Conservation (phyloP, 306 rosid genomes). For the Bauhinia variegata region DNA sequence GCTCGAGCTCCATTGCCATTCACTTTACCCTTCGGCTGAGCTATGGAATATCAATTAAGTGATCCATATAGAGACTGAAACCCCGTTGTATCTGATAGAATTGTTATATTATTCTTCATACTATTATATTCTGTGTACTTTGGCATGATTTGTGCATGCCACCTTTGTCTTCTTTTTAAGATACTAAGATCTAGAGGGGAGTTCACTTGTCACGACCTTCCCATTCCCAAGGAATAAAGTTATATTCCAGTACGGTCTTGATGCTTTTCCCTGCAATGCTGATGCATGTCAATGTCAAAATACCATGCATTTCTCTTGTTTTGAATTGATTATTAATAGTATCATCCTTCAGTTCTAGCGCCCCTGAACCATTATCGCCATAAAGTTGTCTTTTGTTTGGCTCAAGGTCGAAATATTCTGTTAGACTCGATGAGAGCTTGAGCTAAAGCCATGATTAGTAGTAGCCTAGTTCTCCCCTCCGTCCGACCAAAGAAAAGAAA, state of each 20-base stretch:
- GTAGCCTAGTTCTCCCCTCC: too few species aligned
- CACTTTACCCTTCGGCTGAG: slow-evolving; percentile 79
- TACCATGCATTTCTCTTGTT: not conserved
- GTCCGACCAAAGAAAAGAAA: too few species aligned
- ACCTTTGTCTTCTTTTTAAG: slow-evolving; percentile 25
- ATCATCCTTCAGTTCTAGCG: too few species aligned
- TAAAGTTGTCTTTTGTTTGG: too few species aligned
- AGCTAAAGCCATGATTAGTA: too few species aligned
- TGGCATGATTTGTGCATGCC: too few species aligned
- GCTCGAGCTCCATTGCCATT: slow-evolving; percentile 79
- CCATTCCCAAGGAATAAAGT: slow-evolving; percentile 53
- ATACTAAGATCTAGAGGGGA: slow-evolving; percentile 42
- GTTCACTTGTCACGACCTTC: slow-evolving; percentile 41
- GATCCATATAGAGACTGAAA: slow-evolving; percentile 45
- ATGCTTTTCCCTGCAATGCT: slow-evolving; percentile 3
- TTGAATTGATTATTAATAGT: too few species aligned
- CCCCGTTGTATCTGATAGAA: slow-evolving; percentile 41
- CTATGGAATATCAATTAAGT: slow-evolving; percentile 48
- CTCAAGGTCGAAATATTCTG: too few species aligned
- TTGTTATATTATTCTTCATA: slow-evolving; percentile 43
- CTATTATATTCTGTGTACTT: too few species aligned
- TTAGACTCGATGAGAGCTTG: too few species aligned
- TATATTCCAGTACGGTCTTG: slow-evolving; percentile 22
- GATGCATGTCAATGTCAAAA: slow-evolving; percentile 7
- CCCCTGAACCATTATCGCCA: too few species aligned